Evolutionary conservation across 2,329 filamentous ascomycete genomes (phyloP).

Genomic region (Waltergamsia citrina): DNA sequence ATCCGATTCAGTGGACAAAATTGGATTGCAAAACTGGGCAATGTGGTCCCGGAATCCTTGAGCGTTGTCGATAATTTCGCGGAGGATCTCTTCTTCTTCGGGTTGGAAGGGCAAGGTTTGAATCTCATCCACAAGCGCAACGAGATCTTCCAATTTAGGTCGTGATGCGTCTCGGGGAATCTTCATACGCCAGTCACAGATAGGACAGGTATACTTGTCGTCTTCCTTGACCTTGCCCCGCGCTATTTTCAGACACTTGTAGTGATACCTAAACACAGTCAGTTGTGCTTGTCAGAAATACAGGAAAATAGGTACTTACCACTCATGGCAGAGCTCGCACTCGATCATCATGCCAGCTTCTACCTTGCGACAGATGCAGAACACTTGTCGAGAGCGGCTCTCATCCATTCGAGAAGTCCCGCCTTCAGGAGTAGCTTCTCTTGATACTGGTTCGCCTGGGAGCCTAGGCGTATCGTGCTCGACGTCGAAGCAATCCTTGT

Average conservation of each 20-base stretch:
- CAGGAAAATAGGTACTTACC: slow-evolving; percentile 50
- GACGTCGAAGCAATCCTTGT: slow-evolving; percentile 84
- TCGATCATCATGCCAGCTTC: slow-evolving; percentile 99
- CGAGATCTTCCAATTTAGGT: slow-evolving; percentile 86
- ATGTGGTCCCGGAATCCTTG: slow-evolving; percentile 79
- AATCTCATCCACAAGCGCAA: slow-evolving; percentile 78
- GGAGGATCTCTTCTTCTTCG: slow-evolving; percentile 81
- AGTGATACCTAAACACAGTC: slow-evolving; percentile 65
- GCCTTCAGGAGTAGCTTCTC: slow-evolving; percentile 58
- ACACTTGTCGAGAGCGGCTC: slow-evolving; percentile 65
- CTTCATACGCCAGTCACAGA: slow-evolving; percentile 94
- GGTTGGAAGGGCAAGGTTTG: slow-evolving; percentile 79
- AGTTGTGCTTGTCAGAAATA: slow-evolving; percentile 1
- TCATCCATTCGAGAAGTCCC: slow-evolving; percentile 49
- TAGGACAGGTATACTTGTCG: slow-evolving; percentile 95
- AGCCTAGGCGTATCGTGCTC: slow-evolving; percentile 74
- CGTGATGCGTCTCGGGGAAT: slow-evolving; percentile 94
- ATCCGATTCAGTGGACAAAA: slow-evolving; percentile 75
- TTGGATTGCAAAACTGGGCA: slow-evolving; percentile 67
- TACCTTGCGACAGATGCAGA: slow-evolving; percentile 88
- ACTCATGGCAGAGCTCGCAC: slow-evolving; percentile 95
- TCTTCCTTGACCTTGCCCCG: slow-evolving; percentile 97
- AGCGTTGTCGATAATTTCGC: slow-evolving; percentile 80
- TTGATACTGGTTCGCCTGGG: slow-evolving; percentile 84
- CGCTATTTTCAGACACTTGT: slow-evolving; percentile 95